These are phyloP conservation scores for Lophiostoma macrostomum DNA, from an alignment of 495 filamentous ascomycete genomes.

Conservation along the genomic window DNA sequence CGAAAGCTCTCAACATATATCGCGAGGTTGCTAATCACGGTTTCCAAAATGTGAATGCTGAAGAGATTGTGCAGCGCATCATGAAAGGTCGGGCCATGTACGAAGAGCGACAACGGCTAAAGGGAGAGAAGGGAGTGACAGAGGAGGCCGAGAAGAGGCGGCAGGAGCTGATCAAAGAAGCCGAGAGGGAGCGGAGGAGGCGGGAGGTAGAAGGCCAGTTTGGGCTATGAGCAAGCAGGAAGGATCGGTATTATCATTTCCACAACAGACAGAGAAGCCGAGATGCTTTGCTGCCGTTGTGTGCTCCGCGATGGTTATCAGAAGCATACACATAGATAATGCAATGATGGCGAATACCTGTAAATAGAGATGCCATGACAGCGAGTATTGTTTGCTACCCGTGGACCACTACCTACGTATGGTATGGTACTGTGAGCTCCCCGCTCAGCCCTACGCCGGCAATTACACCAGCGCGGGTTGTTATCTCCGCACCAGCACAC, in stretches of 20 bases:
- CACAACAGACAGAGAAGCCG: neutral
- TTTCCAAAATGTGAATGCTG: conserved; percentile 85
- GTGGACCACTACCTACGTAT: too few species aligned
- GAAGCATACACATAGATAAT: too few species aligned
- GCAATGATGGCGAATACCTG: too few species aligned
- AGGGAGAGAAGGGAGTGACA: conserved; percentile 73
- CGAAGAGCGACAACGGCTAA: conserved; percentile 84
- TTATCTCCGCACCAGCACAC: conserved; percentile 1
- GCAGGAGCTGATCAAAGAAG: conserved; percentile 54
- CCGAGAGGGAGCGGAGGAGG: conserved; percentile 32
- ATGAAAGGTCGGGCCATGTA: conserved; percentile 78
- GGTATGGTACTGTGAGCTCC: too few species aligned
- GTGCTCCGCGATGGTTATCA: too few species aligned
- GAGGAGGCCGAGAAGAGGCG: conserved; percentile 59
- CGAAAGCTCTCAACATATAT: conserved; percentile 46
- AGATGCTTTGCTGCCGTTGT: too few species aligned
- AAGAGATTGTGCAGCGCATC: conserved; percentile 86
- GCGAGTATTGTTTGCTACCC: too few species aligned
- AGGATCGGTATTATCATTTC: neutral
- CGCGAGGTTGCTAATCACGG: conserved; percentile 54
- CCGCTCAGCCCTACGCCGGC: neutral
- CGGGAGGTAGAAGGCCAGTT: conserved; percentile 38
- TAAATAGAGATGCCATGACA: too few species aligned
- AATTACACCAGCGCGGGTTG: neutral
- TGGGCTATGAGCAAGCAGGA: conserved; percentile 21